Percentiles rank a stretch among this genome's conserved stretches.
phyloP scores from a whole-genome alignment of 805 yeast genomes.

The Debaryomyces castellii region DNA sequence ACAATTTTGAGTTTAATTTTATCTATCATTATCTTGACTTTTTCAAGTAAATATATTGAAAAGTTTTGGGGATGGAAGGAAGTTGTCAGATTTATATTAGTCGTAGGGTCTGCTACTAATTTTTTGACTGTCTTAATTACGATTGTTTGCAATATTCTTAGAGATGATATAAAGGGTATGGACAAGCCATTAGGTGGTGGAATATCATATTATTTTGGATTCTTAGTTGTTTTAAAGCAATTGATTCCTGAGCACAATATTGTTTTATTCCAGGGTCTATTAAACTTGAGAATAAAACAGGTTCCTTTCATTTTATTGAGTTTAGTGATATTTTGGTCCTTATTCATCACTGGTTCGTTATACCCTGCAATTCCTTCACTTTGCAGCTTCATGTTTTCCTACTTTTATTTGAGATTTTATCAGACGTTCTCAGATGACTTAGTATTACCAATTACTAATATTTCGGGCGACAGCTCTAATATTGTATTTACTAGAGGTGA shows the following conservation, averaged over 20 bases:
- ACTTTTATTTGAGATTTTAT: slow-evolving; percentile 77
- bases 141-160: slow-evolving; percentile 33
- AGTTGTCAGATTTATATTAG: slow-evolving; percentile 47
- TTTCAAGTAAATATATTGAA: slow-evolving; percentile 48
- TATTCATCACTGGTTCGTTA: slow-evolving; percentile 28
- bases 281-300: slow-evolving; percentile 57
- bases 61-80: slow-evolving; percentile 52
- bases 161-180: slow-evolving; percentile 37
- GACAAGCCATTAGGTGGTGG: slow-evolving; percentile 53
- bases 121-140: slow-evolving; percentile 46
- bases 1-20: slow-evolving; percentile 45
- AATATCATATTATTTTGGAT: slow-evolving; percentile 50
- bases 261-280: slow-evolving; percentile 43
- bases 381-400: slow-evolving; percentile 63
- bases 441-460: slow-evolving; percentile 47
- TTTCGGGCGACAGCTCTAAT: slow-evolving; percentile 22
- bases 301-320: slow-evolving; percentile 50
- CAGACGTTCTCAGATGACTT: slow-evolving; percentile 59
- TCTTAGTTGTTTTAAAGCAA: slow-evolving; percentile 56
- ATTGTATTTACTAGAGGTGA: slow-evolving; percentile 61
- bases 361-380: slow-evolving; percentile 58
- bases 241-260: slow-evolving; percentile 58
- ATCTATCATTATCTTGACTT: slow-evolving; percentile 34
- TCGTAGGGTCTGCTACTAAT: slow-evolving; percentile 60
- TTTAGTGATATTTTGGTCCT: slow-evolving; percentile 35